phyloP scores from a whole-genome alignment of 1,284 basidiomycete species.

The Ganoderma leucocontextum region DNA sequence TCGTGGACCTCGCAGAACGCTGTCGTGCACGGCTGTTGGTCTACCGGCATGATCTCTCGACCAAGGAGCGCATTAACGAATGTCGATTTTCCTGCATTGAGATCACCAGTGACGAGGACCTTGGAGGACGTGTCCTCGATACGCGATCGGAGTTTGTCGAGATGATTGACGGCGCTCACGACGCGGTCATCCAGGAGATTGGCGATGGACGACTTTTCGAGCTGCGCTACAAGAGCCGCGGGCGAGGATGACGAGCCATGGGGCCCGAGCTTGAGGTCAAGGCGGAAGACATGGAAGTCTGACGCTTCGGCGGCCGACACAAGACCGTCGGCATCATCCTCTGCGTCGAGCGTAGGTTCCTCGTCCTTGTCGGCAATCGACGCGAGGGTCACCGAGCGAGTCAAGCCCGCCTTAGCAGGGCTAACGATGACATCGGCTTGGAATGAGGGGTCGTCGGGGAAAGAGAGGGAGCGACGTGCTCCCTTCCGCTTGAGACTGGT shows the following conservation, averaged over 20 bases:
- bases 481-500: constrained; percentile 47
- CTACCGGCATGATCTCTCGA: constrained; percentile 93
- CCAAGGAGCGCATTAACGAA: constrained; percentile 95
- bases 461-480: constrained; percentile 76
- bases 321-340: constrained; percentile 52
- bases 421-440: constrained; percentile 74
- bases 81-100: constrained; percentile 99
- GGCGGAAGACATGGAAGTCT: constrained; percentile 87
- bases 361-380: constrained; percentile 56
- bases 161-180: constrained; percentile 78
- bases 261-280: constrained; percentile 92
- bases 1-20: constrained; percentile 98
- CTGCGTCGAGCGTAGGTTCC: constrained; percentile 34
- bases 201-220: constrained; percentile 93
- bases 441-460: constrained; percentile 80
- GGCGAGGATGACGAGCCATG: constrained; percentile 76
- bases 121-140: constrained; percentile 94
- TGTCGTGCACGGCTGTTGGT: constrained; percentile 98
- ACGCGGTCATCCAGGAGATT: constrained; percentile 92
- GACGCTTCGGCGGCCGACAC: constrained; percentile 51
- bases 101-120: constrained; percentile 98
- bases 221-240: constrained; percentile 85
- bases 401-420: constrained; percentile 54
- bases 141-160: constrained; percentile 86
- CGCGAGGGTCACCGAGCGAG: constrained; percentile 64